Base-by-base conservation (phyloP, 2,329 filamentous ascomycete genomes). In the Cercospora beticola region DNA sequence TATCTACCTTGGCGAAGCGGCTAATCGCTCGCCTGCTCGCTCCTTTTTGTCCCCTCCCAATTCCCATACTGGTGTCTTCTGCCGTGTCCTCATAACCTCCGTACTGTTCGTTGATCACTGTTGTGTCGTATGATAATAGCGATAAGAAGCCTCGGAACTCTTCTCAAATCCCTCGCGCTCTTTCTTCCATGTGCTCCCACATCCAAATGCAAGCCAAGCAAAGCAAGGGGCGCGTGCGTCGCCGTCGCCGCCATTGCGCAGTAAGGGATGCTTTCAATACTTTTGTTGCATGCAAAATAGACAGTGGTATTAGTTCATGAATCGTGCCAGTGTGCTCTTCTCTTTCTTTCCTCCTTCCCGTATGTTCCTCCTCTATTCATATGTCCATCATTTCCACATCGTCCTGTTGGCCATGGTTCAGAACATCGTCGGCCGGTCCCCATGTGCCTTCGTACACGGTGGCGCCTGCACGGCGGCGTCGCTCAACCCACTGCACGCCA, bases 371-470 rank as follows among this genome's bases (percentile, higher is more conserved):
- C 30, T 58, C 28, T 49, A 18, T 62, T 76, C 71, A 79, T 64
- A 79, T 77, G 71, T 90, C 88, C 79, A 88, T 86, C 86, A 89
- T 89, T 78, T 90, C 88, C 57, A 86, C 84, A 77, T 81, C 79
- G 54, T 80, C 75, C 31, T 70, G 68, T 36, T 68, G 65, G 7
- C 86, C 84, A 73, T 84, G 83, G 26, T 81, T 82, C 65, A 89
- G 82, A 21, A 89, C 83, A 70, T 89, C 86, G 71, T 89, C 89
- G 26, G 86, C 86, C 33, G 94, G 94, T 4, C 95, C 95, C 91
- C 94, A 99, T 78, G 92, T 95, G 71, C 95, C 95, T 82, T 99
- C 95, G 75, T 92, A 99, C 64, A 99, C 89, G 0, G 93, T 97
- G n/a, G 95, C 95, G 56, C 93, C 92, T 10, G 93, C 92, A 65